Base-by-base conservation (phyloP, 2,329 filamentous ascomycete species). In the Trichoderma arundinaceum region DNA sequence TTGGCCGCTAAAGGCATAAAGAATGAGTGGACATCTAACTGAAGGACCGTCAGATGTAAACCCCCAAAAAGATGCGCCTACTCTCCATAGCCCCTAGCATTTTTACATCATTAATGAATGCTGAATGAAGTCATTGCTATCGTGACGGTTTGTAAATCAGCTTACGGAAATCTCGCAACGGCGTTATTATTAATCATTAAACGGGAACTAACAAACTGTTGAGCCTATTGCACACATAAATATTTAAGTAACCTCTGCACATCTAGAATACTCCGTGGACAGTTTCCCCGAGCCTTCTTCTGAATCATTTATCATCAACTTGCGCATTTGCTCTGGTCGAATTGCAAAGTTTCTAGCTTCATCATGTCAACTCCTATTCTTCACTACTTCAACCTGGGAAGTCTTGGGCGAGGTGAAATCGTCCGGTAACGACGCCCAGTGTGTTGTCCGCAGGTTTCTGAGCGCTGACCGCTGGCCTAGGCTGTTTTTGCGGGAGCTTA, bases 401-500 rank as follows among this genome's bases (percentile, higher is more conserved):
- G 19, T 39, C 52, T 64, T 13, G 61, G 61, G 1, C 41, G 61
- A n/a, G 61, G 61, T 15, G 51, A 64, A 52, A 56, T 64, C 22
- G 32, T 64, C 39, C 39, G 61, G 61, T 64, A 54, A 56, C n/a
- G 8, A 35, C n/a, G 5, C 28, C n/a, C 3, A 3, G 28, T 12
- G n/a, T n/a, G 19, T 17, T 19, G 15, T n/a, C 3, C n/a, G 5
- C 2, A 43, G 2, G 19, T 43, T 38, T 33, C 13, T 56, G 12
- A 33, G 13, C n/a, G 41, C 53, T 58, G 19, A 65, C 61, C 13
- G 44, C 12, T 13, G 22, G 46, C n/a, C 13, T 7, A 64, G 61
- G 33, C 4, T 64, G 33, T 58, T 66, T n/a, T 12, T 70, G 39
- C 41, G 56, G 12, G 68, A 70, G 38, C 65, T 66, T 3, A 68